Percentiles rank a stretch among this genome's conserved stretches.
These are phyloP conservation scores for Musa acuminata DNA, from an alignment of 176 grass and related monocot species.

Conservation along the genomic window DNA sequence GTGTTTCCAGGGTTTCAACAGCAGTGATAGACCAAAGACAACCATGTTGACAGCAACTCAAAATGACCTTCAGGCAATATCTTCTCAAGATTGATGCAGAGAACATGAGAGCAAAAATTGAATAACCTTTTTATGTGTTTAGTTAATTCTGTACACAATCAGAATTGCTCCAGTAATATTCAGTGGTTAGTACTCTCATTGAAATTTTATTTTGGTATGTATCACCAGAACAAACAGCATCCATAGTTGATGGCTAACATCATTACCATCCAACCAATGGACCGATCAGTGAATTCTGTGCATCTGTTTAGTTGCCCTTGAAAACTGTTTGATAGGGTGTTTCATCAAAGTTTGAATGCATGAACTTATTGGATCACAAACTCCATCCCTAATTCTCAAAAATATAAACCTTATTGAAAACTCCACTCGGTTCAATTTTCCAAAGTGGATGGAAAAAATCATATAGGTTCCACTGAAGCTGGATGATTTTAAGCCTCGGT, in stretches of 20 bases:
- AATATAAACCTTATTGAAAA: not conserved
- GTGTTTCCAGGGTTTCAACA: no score
- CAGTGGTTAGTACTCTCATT: not conserved
- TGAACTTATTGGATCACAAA: not conserved
- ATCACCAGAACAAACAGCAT: not conserved
- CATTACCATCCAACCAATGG: not conserved
- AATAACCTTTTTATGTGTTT: no score
- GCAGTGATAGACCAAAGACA: no score
- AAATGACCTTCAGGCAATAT: no score
- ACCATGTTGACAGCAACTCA: no score
- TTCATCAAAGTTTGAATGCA: not conserved
- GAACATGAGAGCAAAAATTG: no score
- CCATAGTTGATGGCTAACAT: not conserved
- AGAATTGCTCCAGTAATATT: no score
- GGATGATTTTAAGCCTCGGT: not conserved
- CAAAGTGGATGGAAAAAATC: no score
- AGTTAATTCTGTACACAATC: no score
- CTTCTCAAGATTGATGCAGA: no score
- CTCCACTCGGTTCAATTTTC: no score
- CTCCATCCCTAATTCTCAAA: not conserved
- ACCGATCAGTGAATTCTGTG: slow-evolving; percentile 3
- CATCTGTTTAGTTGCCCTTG: not conserved
- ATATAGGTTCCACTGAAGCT: no score
- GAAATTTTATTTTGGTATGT: not conserved
- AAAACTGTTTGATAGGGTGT: not conserved